Evolutionary conservation across 2,329 filamentous ascomycete genomes (phyloP).

Genomic region (Ilyonectria sp.): DNA sequence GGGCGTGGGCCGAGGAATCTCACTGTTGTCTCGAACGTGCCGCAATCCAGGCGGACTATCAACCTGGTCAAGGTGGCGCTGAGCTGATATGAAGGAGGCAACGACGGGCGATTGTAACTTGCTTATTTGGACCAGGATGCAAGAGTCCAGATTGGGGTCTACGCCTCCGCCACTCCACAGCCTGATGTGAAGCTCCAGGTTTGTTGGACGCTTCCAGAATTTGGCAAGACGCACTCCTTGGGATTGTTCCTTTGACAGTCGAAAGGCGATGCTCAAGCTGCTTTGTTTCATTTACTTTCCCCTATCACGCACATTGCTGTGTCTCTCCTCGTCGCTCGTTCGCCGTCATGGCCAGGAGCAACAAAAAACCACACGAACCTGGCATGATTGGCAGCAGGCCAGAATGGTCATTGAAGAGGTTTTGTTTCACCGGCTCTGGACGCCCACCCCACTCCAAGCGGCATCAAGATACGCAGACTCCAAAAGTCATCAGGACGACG

Average conservation of each 20-base stretch:
- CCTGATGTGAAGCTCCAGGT: neutral
- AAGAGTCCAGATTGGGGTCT: neutral
- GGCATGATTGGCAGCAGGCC: neutral
- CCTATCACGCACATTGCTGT: too few relatives aligned
- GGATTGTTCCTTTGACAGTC: neutral
- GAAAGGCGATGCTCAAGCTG: neutral
- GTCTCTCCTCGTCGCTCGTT: neutral
- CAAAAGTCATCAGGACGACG: neutral
- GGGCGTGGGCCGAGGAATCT: slow-evolving; percentile 5
- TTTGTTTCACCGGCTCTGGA: neutral
- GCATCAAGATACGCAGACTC: too few relatives aligned
- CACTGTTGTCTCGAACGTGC: neutral
- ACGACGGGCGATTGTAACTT: neutral
- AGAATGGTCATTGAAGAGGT: neutral
- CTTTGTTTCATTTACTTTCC: too few relatives aligned
- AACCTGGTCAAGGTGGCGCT: slow-evolving; percentile 13
- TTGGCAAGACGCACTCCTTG: neutral
- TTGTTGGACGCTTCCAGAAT: neutral
- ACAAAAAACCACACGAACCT: neutral
- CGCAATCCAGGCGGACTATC: neutral
- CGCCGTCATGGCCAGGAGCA: neutral
- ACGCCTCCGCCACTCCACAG: neutral
- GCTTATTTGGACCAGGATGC: neutral
- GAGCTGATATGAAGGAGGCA: slow-evolving; percentile 23
- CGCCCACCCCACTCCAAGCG: neutral